Evolutionary conservation across 148 eudicot genomes (phyloP), one percentile per base, ranked within the genome.

Genomic region (Pouteria glomerata): DNA sequence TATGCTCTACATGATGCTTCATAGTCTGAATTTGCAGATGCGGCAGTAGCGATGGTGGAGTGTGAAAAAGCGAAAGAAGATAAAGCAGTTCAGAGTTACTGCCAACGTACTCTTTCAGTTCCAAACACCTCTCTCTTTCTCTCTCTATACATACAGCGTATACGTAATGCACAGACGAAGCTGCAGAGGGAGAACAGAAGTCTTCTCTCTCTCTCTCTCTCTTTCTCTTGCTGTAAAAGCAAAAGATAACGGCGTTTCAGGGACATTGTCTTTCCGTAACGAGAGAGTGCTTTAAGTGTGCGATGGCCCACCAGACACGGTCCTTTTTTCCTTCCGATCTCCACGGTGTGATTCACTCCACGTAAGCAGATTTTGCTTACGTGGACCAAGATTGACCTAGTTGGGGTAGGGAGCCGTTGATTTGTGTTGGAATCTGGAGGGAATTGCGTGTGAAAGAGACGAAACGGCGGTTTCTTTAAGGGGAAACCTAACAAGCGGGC

Each of bases 161-260:
- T n/a, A 23, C 29, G 6, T 19, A 12, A 50, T 50, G 44, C 44
- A 39, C 8, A 39, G n/a, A n/a, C n/a, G n/a, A n/a, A 8, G 44
- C 44, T 39, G 44, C 44, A 8, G 44, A 39, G 16, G 14, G 58
- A 14, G 23, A 48, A n/a, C 1, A 27, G 8, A 3, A 1, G 3
- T 13, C 8, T 26, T 7, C 12, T 21, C 11, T 14, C 15, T 34
- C 10, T 11, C 8, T 0, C 3, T 27, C 27, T 30, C 0, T 41
- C 23, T 2, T 41, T n/a, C 26, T 21, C 13, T 21, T 19, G 37
- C 62, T 23, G 63, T 8, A 35, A 42, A 70, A 42, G 52, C 39
- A 30, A 59, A 59, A 57, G 42, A 35, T n/a, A 44, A 71, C 57
- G 66, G 74, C 66, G 66, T 71, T 59, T 45, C 66, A 15, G 47